Evolutionary conservation across 2,329 filamentous ascomycete genomes (phyloP), one percentile per base, ranked within the genome.

Genomic region (Plectosphaerella sp.): DNA sequence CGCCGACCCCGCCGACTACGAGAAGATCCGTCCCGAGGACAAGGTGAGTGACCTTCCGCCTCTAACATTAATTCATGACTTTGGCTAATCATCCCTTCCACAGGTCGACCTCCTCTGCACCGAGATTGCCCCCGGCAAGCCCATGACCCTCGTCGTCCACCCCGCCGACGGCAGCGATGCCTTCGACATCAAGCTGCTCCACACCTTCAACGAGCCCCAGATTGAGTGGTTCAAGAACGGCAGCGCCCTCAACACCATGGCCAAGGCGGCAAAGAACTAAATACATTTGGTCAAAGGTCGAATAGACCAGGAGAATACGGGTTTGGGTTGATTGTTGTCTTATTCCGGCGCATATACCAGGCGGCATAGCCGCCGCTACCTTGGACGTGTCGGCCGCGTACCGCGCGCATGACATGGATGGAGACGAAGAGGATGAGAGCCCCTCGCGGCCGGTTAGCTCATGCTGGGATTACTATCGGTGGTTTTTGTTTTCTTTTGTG

Each of bases 191-290:
- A 80, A 89, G 75, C 86, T 99, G 63, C 82, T 82, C 61, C 94
- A 99, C 79, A 99, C 94, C 60, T 99, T 96, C 87, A 99, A 99
- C 82, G 91, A 91, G 72, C 85, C 89, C 63, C 94, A 99, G 80
- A 88, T 99, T 58, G 88, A 97, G 78, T 99, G 94, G 94, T 99
- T 99, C 84, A 92, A 91, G 83, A 95, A 97, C 73, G 94, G 94
- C 61, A 92, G 87, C 67, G 94, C 94, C 52, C 82, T 99, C 61
- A 99, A 99, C 86, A 97, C 92, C 64, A 99, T 33, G 93, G 92
- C 93, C 62, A 95, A 94, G 85, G 54, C 62, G 43, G 45, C 65
- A 47, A 64, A 62, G 59, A 63, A 71, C 62, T 68, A 68, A 62
- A 59, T 54, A 20, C 5, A 28, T 14, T 45, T 24, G 46, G 46